Percentiles rank a stretch among this genome's conserved stretches.
These are phyloP conservation scores for Lasiodiplodia theobromae DNA, from an alignment of 2,329 filamentous ascomycete species.

Conservation along the genomic window DNA sequence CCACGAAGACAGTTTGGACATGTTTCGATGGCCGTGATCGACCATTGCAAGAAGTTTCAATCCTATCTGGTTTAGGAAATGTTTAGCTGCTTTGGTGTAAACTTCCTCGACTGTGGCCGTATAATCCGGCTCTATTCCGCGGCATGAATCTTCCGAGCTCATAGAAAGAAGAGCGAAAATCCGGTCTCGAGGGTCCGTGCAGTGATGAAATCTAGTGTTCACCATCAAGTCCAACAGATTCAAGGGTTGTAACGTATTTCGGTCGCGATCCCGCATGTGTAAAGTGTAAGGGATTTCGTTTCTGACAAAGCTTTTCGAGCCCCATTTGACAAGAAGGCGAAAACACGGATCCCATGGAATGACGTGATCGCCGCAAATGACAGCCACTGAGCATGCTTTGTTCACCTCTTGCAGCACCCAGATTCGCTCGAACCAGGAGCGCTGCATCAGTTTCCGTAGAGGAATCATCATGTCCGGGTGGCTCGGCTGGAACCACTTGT, in stretches of 20 bases:
- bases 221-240: neutral
- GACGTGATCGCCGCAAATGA: neutral
- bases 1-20: too few species aligned
- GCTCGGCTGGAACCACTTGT: too few species aligned
- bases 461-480: too few species aligned
- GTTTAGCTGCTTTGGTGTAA: fast-evolving
- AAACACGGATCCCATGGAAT: neutral
- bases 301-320: neutral
- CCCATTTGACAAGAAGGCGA: too few species aligned
- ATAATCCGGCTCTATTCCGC: neutral
- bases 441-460: neutral
- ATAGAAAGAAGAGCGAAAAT: neutral
- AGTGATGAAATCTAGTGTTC: neutral
- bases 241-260: fast-evolving
- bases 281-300: fast-evolving
- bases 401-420: neutral
- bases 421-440: neutral
- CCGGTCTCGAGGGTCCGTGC: neutral
- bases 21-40: too few species aligned
- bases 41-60: too few species aligned
- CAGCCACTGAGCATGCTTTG: neutral
- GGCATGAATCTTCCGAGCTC: neutral
- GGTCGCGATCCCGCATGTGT: too few species aligned
- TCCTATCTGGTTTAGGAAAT: fast-evolving
- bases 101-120: neutral